Percentiles rank a stretch among this genome's conserved stretches.
phyloP scores from a whole-genome alignment of 805 yeast genomes.

The Starmerella vitae region DNA sequence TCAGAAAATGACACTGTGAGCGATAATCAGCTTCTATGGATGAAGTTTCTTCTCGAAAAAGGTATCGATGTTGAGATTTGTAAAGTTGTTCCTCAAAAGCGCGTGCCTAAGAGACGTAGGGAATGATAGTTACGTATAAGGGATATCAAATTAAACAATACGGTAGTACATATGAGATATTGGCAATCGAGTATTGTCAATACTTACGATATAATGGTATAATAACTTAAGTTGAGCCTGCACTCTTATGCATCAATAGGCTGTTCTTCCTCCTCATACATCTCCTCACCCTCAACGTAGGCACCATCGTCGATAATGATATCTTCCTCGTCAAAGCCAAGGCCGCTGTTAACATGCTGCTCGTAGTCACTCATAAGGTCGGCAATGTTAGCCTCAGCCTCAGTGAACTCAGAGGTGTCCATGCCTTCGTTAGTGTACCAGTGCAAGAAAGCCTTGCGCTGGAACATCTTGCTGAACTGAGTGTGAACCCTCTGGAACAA shows the following conservation, averaged over 20 bases:
- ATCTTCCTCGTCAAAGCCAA: slow-evolving; percentile 5
- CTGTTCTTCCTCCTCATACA: not conserved
- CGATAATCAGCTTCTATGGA: slow-evolving; percentile 29
- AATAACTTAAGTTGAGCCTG: not conserved
- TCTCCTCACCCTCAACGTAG: slow-evolving; percentile 6
- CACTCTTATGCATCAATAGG: not conserved
- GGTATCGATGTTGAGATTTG: slow-evolving; percentile 28
- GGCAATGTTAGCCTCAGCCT: slow-evolving; percentile 83
- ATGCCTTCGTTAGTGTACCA: slow-evolving; percentile 95
- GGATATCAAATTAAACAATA: too few relatives aligned
- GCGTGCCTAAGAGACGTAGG: not conserved
- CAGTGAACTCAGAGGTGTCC: slow-evolving; percentile 90
- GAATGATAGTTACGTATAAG: too few relatives aligned
- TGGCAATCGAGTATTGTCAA: too few relatives aligned
- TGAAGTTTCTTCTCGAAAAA: slow-evolving; percentile 22
- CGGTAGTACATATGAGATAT: too few relatives aligned
- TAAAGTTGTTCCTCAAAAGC: slow-evolving; percentile 9
- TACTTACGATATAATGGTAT: not conserved
- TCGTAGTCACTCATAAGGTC: slow-evolving; percentile 83
- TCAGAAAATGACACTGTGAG: slow-evolving; percentile 29
- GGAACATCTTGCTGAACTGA: slow-evolving; percentile 84
- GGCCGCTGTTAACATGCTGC: slow-evolving; percentile 39
- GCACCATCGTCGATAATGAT: slow-evolving; percentile 6
- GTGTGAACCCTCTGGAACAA: slow-evolving; percentile 78
- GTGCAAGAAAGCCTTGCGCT: slow-evolving; percentile 88